These are phyloP conservation scores for Pseudopithomyces maydicus DNA, from an alignment of 2,329 filamentous ascomycete genomes.

Conservation along the genomic window DNA sequence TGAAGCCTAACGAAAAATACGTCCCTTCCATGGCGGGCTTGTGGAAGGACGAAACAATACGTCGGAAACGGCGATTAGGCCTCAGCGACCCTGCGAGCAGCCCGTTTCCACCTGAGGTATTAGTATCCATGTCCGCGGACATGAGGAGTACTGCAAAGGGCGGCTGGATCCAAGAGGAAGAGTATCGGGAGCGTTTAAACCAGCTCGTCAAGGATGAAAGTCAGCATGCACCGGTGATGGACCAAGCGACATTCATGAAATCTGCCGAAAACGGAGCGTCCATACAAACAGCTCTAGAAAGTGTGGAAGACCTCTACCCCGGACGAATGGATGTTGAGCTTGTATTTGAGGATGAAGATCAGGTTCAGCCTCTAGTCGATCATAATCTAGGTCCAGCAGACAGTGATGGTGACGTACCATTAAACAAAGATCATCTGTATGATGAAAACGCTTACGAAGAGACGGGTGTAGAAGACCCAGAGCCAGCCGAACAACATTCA, in stretches of 20 bases:
- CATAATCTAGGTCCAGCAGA: conserved; percentile 13
- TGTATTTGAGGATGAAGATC: conserved; percentile 13
- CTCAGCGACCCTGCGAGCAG: conserved; percentile 68
- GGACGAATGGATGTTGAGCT: conserved; percentile 56
- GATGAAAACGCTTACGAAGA: conserved; percentile 17
- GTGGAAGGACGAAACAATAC: conserved; percentile 86
- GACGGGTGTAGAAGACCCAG: conserved; percentile 20
- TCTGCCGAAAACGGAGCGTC: conserved; percentile 57
- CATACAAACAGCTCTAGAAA: conserved; percentile 79
- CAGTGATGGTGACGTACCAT: conserved; percentile 16
- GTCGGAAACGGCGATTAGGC: conserved; percentile 74
- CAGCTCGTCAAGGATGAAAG: conserved; percentile 70
- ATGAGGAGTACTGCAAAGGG: conserved; percentile 71
- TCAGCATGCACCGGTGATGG: conserved; percentile 51
- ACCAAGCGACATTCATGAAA: conserved; percentile 71
- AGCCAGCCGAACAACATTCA: conserved; percentile 28
- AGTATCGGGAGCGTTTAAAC: conserved; percentile 70
- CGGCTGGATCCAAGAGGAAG: conserved; percentile 93
- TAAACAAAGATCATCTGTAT: conserved; percentile 3
- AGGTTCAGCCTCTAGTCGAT: neutral
- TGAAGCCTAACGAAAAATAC: conserved; percentile 73
- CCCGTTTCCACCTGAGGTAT: conserved; percentile 78
- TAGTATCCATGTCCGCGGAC: conserved; percentile 90
- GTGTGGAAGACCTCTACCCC: conserved; percentile 85
- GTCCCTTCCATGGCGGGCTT: conserved; percentile 93